Percentiles rank a stretch among this genome's conserved stretches.
phyloP scores from a whole-genome alignment of 1,284 basidiomycete species.

The Naganishia cerealis region DNA sequence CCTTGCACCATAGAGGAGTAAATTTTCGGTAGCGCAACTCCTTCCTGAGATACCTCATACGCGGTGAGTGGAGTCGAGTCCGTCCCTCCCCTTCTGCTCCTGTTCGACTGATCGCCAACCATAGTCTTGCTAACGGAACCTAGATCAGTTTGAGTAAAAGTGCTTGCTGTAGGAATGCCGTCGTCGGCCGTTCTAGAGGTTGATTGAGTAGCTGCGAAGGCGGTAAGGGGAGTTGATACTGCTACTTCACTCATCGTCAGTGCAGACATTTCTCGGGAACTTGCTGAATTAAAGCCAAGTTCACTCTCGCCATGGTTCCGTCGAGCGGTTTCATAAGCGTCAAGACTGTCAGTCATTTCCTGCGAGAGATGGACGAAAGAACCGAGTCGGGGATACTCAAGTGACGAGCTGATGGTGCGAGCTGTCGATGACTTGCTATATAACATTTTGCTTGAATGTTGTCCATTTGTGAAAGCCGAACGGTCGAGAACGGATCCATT shows the following conservation, averaged over 20 bases:
- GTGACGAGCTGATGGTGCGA: not conserved
- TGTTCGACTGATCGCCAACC: not conserved
- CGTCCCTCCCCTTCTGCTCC: not conserved
- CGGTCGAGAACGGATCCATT: not conserved
- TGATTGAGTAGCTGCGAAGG: not conserved
- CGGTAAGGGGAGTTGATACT: conserved; percentile 11
- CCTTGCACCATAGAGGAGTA: not conserved
- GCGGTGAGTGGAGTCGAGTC: conserved; percentile 18
- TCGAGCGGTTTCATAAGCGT: not conserved
- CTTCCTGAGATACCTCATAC: not conserved
- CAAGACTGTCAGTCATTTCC: not conserved
- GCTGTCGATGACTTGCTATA: not conserved
- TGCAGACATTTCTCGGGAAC: not conserved
- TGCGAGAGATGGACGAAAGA: not conserved
- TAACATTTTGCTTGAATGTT: not conserved
- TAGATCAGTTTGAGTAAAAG: not conserved
- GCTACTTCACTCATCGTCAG: not conserved
- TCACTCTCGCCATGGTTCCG: not conserved
- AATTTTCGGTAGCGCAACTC: not conserved
- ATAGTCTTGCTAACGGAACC: not conserved
- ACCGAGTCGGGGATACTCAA: conserved; percentile 9
- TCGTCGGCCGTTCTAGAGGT: not conserved
- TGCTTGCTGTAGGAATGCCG: not conserved
- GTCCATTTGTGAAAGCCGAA: not conserved
- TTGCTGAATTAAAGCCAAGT: not conserved